phyloP scores from a whole-genome alignment of 495 filamentous ascomycete species.

The Astrothelium macrocarpum region DNA sequence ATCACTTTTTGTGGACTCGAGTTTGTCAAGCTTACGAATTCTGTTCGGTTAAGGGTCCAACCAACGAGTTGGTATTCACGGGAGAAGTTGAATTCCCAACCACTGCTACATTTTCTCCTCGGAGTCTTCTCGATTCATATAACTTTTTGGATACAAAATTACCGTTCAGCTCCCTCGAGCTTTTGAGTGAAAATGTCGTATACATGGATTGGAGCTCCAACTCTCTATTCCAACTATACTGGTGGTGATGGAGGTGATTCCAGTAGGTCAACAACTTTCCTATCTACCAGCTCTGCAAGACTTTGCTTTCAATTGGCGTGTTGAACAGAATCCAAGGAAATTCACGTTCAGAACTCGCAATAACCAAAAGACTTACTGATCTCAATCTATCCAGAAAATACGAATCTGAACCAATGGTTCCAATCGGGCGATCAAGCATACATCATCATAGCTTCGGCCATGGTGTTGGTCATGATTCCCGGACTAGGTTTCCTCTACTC shows the following conservation, averaged over 20 bases:
- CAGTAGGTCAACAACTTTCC: slow-evolving; percentile 45
- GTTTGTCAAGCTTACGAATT: neutral
- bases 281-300: neutral
- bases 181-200: slow-evolving; percentile 49
- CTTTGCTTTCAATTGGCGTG: neutral
- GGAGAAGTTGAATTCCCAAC: neutral
- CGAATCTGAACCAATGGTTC: slow-evolving; percentile 87
- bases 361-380: neutral
- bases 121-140: neutral
- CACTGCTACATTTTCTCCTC: neutral
- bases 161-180: neutral
- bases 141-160: neutral
- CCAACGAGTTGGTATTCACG: neutral
- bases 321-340: neutral
- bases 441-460: slow-evolving; percentile 83
- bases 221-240: slow-evolving; percentile 60
- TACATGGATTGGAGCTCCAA: slow-evolving; percentile 70
- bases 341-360: neutral
- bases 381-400: slow-evolving; percentile 39
- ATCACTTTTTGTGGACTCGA: neutral
- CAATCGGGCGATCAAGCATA: slow-evolving; percentile 68
- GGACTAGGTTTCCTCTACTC: slow-evolving; percentile 64
- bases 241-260: slow-evolving; percentile 70
- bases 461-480: slow-evolving; percentile 88
- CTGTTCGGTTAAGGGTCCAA: neutral